A percentile compares a stretch with the other conserved stretches of the same genome.
These are phyloP conservation scores for Talaromyces sp. DNA, from an alignment of 2,329 filamentous ascomycete species.

Conservation along the genomic window DNA sequence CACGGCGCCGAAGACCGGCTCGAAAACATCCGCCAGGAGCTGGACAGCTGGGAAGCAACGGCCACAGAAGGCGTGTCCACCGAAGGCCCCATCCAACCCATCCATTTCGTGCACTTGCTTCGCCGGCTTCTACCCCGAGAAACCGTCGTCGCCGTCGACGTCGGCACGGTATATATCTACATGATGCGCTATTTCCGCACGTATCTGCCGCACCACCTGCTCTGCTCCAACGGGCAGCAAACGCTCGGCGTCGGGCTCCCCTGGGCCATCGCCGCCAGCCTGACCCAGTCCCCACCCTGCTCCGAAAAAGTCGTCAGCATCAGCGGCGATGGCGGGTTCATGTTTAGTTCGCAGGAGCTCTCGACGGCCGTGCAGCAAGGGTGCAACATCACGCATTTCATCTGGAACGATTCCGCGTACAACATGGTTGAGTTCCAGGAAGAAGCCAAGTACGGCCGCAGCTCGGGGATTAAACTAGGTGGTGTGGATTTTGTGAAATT, in stretches of 20 bases:
- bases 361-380: conserved; percentile 6
- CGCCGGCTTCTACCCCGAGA: conserved; percentile 4
- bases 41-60: conserved; percentile 5
- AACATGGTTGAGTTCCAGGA: conserved; percentile 12
- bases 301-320: conserved; percentile 9
- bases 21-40: conserved; percentile 7
- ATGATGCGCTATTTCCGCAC: conserved; percentile 12
- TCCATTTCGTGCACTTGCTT: conserved; percentile 7
- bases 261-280: conserved; percentile 8
- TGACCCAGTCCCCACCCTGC: conserved; percentile 6
- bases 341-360: conserved; percentile 10
- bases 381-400: conserved; percentile 12
- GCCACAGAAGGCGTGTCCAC: neutral
- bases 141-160: conserved; percentile 8
- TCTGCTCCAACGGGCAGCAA: conserved; percentile 11
- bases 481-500: conserved; percentile 11
- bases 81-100: conserved; percentile 4
- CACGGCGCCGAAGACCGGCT: conserved; percentile 1
- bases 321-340: conserved; percentile 11
- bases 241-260: conserved; percentile 8
- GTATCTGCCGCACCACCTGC: conserved; percentile 7
- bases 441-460: conserved; percentile 11
- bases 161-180: conserved; percentile 10
- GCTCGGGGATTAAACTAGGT: conserved; percentile 7
- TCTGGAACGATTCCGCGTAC: conserved; percentile 10